These are phyloP conservation scores for Tylopilus balloui DNA, from an alignment of 768 basidiomycete species.

Conservation along the genomic window DNA sequence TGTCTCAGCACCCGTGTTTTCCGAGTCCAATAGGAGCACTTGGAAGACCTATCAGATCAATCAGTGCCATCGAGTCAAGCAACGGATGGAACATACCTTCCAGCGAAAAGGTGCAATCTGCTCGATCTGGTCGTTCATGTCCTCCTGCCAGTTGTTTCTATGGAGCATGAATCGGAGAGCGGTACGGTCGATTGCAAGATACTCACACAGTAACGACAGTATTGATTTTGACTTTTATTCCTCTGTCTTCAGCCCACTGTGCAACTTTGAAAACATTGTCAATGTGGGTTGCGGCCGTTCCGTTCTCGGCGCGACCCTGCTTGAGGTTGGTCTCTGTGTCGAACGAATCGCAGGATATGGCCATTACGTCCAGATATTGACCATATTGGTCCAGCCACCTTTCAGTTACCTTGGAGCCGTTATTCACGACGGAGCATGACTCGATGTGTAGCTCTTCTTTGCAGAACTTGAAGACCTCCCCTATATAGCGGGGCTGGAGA, in stretches of 20 bases:
- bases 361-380: slow-evolving; percentile 38
- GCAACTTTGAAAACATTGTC: slow-evolving; percentile 33
- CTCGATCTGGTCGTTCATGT: slow-evolving; percentile 37
- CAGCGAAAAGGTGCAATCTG: slow-evolving; percentile 35
- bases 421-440: slow-evolving; percentile 33
- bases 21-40: slow-evolving; percentile 34
- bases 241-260: slow-evolving; percentile 33
- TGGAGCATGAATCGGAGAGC: neutral
- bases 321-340: slow-evolving; percentile 33
- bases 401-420: slow-evolving; percentile 40
- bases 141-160: slow-evolving; percentile 38
- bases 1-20: slow-evolving; percentile 32
- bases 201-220: slow-evolving; percentile 30
- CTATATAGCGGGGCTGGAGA: slow-evolving; percentile 35
- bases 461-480: slow-evolving; percentile 36
- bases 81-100: slow-evolving; percentile 28
- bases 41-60: slow-evolving; percentile 31
- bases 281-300: slow-evolving; percentile 30
- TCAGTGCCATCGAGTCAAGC: neutral
- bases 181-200: neutral
- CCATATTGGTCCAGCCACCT: slow-evolving; percentile 39
- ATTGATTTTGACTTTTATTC: slow-evolving; percentile 38
- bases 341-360: slow-evolving; percentile 41
- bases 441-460: slow-evolving; percentile 36
- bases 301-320: slow-evolving; percentile 33